Percentiles rank a stretch among this genome's conserved stretches.
phyloP scores from a whole-genome alignment of 2,329 filamentous ascomycete genomes.

The Aspergillus sojae region DNA sequence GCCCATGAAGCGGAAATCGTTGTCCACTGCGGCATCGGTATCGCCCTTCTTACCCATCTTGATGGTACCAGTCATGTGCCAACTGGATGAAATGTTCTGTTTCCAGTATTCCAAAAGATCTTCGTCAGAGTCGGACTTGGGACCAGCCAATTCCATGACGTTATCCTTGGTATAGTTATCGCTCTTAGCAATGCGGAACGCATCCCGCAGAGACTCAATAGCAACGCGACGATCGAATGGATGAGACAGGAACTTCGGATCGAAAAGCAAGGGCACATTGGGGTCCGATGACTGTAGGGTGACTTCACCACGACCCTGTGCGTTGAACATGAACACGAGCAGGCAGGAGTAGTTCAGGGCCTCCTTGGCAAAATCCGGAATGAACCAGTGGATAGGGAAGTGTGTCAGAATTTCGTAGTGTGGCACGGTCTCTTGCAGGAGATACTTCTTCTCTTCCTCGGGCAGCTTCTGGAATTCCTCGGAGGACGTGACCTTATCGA shows the following conservation, averaged over 20 bases:
- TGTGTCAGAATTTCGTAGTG: conserved; percentile 59
- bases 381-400: conserved; percentile 46
- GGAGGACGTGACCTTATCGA: conserved; percentile 42
- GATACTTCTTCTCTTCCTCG: conserved; percentile 43
- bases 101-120: conserved; percentile 55
- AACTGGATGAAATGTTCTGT: conserved; percentile 50
- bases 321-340: conserved; percentile 56
- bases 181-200: conserved; percentile 45
- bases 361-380: conserved; percentile 42
- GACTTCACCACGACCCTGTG: conserved; percentile 56
- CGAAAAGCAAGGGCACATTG: conserved; percentile 53
- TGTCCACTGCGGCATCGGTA: conserved; percentile 52
- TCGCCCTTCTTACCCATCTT: conserved; percentile 57
- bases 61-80: conserved; percentile 60
- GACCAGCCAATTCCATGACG: conserved; percentile 38
- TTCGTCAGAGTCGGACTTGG: conserved; percentile 32
- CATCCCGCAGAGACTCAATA: conserved; percentile 53
- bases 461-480: conserved; percentile 57
- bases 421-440: conserved; percentile 57
- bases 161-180: conserved; percentile 51
- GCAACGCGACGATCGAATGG: conserved; percentile 58
- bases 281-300: conserved; percentile 58
- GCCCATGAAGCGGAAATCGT: conserved; percentile 41
- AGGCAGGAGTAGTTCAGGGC: conserved; percentile 47
- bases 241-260: conserved; percentile 57